Evolutionary conservation across 2,329 filamentous ascomycete genomes (phyloP).

Genomic region (Xylaria sp.): DNA sequence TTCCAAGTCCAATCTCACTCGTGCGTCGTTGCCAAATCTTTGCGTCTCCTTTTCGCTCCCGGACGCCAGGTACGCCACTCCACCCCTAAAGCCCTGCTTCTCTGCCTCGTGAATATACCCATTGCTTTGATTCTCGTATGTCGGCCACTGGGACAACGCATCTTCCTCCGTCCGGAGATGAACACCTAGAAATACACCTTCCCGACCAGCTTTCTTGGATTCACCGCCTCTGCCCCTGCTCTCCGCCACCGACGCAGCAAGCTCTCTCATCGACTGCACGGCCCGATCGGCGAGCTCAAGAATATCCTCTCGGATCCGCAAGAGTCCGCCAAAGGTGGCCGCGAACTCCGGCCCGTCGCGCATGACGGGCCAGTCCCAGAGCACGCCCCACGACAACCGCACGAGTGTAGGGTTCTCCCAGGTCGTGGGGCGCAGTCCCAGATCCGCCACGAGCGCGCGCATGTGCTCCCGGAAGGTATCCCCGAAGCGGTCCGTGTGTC

Average conservation of each 20-base stretch:
- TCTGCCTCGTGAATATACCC: conserved; percentile 53
- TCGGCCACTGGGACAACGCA: conserved; percentile 57
- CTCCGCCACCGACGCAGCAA: conserved; percentile 42
- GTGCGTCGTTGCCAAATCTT: conserved; percentile 51
- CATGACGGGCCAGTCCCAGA: conserved; percentile 58
- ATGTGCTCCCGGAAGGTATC: conserved; percentile 49
- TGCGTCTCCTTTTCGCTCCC: conserved; percentile 56
- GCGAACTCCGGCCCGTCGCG: conserved; percentile 60
- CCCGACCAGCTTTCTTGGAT: conserved; percentile 5
- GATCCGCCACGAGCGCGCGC: conserved; percentile 35
- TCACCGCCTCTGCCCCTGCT: conserved; percentile 29
- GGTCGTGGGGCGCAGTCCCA: conserved; percentile 34
- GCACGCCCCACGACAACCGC: conserved; percentile 56
- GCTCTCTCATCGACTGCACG: conserved; percentile 33
- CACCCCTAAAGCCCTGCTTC: conserved; percentile 49
- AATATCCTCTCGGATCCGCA: conserved; percentile 52
- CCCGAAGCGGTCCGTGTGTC: conserved; percentile 54
- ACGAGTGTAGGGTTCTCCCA: conserved; percentile 51
- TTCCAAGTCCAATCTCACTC: conserved; percentile 42
- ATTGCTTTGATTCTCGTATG: conserved; percentile 54
- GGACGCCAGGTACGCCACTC: conserved; percentile 56
- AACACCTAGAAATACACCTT: conserved; percentile 51
- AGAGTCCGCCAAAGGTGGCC: conserved; percentile 58
- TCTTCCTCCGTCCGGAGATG: conserved; percentile 61
- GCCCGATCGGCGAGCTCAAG: conserved; percentile 44